Evolutionary conservation across 257 asterid genomes (phyloP), one percentile per base, ranked within the genome.

Genomic region (Cinchona pubescens): DNA sequence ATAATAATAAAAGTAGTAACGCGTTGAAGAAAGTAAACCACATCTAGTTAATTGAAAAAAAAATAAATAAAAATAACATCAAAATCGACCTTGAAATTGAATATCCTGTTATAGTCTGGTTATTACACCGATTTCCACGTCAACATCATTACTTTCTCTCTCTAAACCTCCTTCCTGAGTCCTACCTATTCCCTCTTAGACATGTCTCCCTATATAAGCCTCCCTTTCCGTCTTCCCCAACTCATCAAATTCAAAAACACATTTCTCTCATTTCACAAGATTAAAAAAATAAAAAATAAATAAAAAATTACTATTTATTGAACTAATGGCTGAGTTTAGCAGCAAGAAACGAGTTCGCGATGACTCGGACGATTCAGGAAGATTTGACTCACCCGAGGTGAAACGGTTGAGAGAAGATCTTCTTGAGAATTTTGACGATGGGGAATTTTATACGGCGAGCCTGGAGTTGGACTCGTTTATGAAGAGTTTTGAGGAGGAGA

Each of bases 401-500:
- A 93, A 93, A 86, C 80, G 89, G 21, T 78, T 93, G 72, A 79
- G 86, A 79, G 92, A 91, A 75, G 83, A 88, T 68, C 86, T 93
- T 0, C 37, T 93, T 35, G 91, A 85, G 1, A 79, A 71, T 49
- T 76, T 87, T 42, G 96, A 87, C 27, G 91, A 89, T 23, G 87
- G 83, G 29, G 96, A 91, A 51, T 63, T 90, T 19, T 81, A 77
- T 35, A 35, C 87, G 27, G 64, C 74, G 72, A 81, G 69, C 76
- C 82, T 75, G 37, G 97, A 93, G 70, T 85, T 93, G 4, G 96
- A 90, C 75, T 86, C 90, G 75, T 93, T 93, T 78, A 88, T 93
- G 92, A 91, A 88, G 83, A 91, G 91, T 69, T 91, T 93, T 32
- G 93, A 88, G 82, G 93, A 91, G 73, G 97, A 91, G 38, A 93